These are phyloP conservation scores for Eucalyptus sp. DNA, from an alignment of 345 rosid genomes.

Conservation along the genomic window DNA sequence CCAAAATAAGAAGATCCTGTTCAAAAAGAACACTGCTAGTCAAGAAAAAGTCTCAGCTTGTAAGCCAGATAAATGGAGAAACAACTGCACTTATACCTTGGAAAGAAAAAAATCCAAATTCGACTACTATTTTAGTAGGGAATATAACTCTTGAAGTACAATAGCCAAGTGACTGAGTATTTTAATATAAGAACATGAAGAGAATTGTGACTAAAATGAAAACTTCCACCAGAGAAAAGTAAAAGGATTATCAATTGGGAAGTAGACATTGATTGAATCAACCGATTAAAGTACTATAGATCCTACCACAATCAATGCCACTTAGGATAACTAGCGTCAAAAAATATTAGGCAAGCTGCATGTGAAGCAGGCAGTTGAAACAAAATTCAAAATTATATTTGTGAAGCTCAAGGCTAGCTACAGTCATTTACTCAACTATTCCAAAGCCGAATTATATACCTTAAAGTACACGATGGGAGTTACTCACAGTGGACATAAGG, in stretches of 20 bases:
- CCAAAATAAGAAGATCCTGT: conserved; percentile 54
- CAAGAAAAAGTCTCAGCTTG: neutral
- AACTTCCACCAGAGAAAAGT: neutral
- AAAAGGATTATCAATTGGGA: neutral
- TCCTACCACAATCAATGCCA: neutral
- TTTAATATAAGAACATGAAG: neutral
- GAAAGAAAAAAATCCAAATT: neutral
- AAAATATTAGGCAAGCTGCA: neutral
- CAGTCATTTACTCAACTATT: neutral
- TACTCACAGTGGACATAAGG: neutral
- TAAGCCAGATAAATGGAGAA: neutral
- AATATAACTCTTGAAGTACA: neutral
- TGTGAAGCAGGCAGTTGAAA: neutral
- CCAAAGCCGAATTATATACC: neutral
- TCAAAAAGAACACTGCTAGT: neutral
- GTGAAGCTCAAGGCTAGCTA: neutral
- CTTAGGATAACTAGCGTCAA: neutral
- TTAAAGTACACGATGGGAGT: neutral
- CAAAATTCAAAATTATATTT: neutral
- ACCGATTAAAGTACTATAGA: neutral
- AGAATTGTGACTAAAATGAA: neutral
- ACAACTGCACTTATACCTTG: too few species aligned
- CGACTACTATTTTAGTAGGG: neutral
- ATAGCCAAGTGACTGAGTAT: neutral
- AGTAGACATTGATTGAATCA: neutral